phyloP scores from a whole-genome alignment of 176 grass and related monocot species.

The Paspalum vaginatum region DNA sequence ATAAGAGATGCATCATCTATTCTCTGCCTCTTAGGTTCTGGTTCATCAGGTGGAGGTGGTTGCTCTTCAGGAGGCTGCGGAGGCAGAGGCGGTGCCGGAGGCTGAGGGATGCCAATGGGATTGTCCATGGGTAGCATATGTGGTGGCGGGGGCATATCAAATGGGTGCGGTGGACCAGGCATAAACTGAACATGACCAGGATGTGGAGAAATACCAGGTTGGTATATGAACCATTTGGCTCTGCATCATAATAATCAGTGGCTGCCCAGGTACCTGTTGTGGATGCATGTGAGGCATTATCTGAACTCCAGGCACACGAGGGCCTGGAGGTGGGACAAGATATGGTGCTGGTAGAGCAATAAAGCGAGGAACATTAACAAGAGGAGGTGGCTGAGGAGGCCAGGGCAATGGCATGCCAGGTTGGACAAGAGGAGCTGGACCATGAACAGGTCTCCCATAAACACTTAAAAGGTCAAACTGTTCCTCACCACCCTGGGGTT shows the following conservation, averaged over 20 bases:
- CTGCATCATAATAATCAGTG: slow-evolving; percentile 51
- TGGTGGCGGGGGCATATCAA: slow-evolving; percentile 53
- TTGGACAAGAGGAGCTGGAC: slow-evolving; percentile 68
- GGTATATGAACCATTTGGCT: slow-evolving; percentile 51
- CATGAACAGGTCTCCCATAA: slow-evolving; percentile 45
- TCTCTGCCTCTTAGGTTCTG: slow-evolving; percentile 89
- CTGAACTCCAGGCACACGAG: slow-evolving; percentile 56
- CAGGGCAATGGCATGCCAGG: slow-evolving; percentile 61
- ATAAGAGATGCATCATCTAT: slow-evolving; percentile 83
- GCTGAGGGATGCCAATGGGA: slow-evolving; percentile 63
- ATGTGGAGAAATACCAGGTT: slow-evolving; percentile 62
- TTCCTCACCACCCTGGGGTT: slow-evolving; percentile 69
- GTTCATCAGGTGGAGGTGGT: slow-evolving; percentile 90
- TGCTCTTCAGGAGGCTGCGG: slow-evolving; percentile 91
- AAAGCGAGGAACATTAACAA: slow-evolving; percentile 82
- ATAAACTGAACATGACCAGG: slow-evolving; percentile 75
- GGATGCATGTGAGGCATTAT: slow-evolving; percentile 63
- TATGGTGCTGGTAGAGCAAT: background rate
- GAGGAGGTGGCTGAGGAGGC: slow-evolving; percentile 80
- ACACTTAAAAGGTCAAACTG: slow-evolving; percentile 50
- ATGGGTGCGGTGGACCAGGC: slow-evolving; percentile 53
- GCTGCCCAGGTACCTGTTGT: slow-evolving; percentile 71
- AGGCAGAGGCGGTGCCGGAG: slow-evolving; percentile 65
- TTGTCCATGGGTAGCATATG: slow-evolving; percentile 66
- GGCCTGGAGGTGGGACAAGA: background rate